phyloP scores from a whole-genome alignment of 345 rosid species.

The Brassica juncea region DNA sequence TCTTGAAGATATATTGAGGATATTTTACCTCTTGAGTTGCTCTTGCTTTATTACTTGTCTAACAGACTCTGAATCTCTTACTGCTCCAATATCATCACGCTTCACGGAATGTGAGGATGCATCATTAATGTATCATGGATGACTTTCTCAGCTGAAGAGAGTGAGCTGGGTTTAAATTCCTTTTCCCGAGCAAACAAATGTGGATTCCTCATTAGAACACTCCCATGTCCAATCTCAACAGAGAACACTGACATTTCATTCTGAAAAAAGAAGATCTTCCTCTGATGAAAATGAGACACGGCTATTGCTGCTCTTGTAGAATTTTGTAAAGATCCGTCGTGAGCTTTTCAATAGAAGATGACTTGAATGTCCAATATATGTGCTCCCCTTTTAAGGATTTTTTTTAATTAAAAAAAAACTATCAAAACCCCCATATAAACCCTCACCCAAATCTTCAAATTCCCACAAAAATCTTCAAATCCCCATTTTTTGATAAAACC shows the following conservation, averaged over 20 bases:
- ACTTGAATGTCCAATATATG: too few relatives aligned
- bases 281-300: slow-evolving; percentile 66
- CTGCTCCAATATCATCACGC: slow-evolving; percentile 43
- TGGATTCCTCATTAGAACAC: slow-evolving; percentile 80
- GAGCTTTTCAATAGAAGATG: slow-evolving; percentile 82
- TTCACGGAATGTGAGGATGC: slow-evolving; percentile 57
- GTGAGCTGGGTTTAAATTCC: slow-evolving; percentile 88
- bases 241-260: slow-evolving; percentile 66
- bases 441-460: too few relatives aligned
- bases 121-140: slow-evolving; percentile 42
- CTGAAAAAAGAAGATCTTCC: slow-evolving; percentile 85
- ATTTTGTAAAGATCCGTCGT: slow-evolving; percentile 78
- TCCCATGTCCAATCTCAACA: slow-evolving; percentile 96
- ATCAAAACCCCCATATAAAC: too few relatives aligned
- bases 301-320: slow-evolving; percentile 86
- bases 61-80: slow-evolving; percentile 18
- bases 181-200: slow-evolving; percentile 81
- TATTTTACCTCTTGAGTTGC: slow-evolving; percentile 55
- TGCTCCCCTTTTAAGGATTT: too few relatives aligned
- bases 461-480: too few relatives aligned
- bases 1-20: not conserved
- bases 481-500: too few relatives aligned
- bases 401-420: too few relatives aligned
- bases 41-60: too few relatives aligned
- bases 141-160: slow-evolving; percentile 70